phyloP scores from a whole-genome alignment of 768 basidiomycete genomes.

The Rhodotorula diobovata region DNA sequence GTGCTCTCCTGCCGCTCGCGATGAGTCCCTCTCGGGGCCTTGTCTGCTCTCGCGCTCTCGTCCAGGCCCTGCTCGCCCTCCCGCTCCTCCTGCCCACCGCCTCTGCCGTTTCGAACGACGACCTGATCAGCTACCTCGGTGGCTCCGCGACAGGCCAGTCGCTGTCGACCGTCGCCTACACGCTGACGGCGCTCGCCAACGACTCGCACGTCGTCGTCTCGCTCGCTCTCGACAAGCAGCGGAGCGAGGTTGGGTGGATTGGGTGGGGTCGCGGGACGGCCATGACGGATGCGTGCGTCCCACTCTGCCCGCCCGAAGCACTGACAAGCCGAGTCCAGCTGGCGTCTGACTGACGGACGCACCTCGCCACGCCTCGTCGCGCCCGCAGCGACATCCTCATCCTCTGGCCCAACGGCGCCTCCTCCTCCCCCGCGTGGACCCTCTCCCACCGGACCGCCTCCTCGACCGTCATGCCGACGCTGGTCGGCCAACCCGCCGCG shows the following conservation, averaged over 20 bases:
- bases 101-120: not conserved
- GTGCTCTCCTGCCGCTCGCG: not conserved
- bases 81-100: not conserved
- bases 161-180: conserved; percentile 17
- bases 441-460: conserved; percentile 29
- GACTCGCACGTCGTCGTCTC: conserved; percentile 13
- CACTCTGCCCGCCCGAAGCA: not conserved
- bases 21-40: conserved; percentile 10
- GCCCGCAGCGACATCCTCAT: conserved; percentile 20
- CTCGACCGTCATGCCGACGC: conserved; percentile 12
- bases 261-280: conserved; percentile 12
- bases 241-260: conserved; percentile 11
- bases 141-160: conserved; percentile 22
- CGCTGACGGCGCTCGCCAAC: conserved; percentile 23
- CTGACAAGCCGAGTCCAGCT: too few species aligned
- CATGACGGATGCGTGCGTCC: conserved; percentile 21
- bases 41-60: not conserved
- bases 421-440: conserved; percentile 27
- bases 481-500: not conserved
- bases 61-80: not conserved
- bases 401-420: conserved; percentile 25
- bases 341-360: too few species aligned
- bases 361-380: not conserved
- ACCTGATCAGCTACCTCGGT: conserved; percentile 24
- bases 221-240: not conserved